Percentiles rank a stretch among this genome's conserved stretches.
Evolutionary conservation across 352 stramenopile genomes (phyloP).

Genomic region (Globisporangium nunn): DNA sequence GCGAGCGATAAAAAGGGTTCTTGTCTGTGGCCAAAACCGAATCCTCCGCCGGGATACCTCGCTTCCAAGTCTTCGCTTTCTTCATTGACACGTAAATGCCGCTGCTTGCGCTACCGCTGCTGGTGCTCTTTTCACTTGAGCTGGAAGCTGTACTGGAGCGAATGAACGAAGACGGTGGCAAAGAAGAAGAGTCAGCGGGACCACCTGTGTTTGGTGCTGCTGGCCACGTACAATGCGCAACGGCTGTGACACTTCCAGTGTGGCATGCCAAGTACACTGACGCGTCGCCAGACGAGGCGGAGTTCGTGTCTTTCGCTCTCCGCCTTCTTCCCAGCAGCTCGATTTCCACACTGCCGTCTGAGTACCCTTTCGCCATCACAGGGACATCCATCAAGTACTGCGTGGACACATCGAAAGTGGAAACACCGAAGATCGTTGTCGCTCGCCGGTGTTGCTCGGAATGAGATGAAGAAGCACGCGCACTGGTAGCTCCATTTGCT

Average conservation of each 20-base stretch:
- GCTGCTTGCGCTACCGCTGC: neutral
- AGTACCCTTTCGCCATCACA: conserved; percentile 38
- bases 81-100: conserved; percentile 15
- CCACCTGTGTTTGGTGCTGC: neutral
- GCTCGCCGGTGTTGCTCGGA: conserved; percentile 1
- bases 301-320: conserved; percentile 8
- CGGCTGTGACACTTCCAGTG: conserved; percentile 30
- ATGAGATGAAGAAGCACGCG: conserved; percentile 4
- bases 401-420: conserved; percentile 7
- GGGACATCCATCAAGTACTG: conserved; percentile 54
- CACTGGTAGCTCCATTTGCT: conserved; percentile 21
- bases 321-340: conserved; percentile 17
- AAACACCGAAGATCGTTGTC: conserved; percentile 1
- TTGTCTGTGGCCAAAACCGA: conserved; percentile 39
- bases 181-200: neutral
- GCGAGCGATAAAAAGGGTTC: conserved; percentile 57
- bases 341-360: conserved; percentile 40
- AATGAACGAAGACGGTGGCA: neutral
- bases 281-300: conserved; percentile 1
- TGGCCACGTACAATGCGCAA: conserved; percentile 42
- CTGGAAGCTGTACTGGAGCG: conserved; percentile 1
- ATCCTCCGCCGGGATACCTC: conserved; percentile 20
- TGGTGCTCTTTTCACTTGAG: neutral
- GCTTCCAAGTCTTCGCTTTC: conserved; percentile 15
- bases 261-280: conserved; percentile 24